Conservation (phyloP, 73 alveolate genomes). For the Paramecium tetraurelia region DNA sequence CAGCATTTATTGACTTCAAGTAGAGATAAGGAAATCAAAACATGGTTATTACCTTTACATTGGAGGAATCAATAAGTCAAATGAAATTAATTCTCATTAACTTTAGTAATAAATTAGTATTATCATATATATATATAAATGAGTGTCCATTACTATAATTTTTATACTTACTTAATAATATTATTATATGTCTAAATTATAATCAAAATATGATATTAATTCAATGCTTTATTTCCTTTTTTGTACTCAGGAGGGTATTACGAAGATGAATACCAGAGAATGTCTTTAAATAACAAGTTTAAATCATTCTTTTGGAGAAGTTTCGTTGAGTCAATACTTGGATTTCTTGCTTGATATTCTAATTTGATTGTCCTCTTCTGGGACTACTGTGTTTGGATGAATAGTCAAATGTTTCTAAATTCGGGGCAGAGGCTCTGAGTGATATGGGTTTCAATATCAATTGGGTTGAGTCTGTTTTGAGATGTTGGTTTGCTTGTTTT, state of each 20-base stretch:
- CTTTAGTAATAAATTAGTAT: not conserved
- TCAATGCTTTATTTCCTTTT: not conserved
- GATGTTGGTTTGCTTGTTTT: not conserved
- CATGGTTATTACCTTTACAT: not conserved
- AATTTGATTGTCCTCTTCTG: not conserved
- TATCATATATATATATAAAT: no score
- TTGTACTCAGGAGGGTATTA: not conserved
- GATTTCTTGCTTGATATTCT: not conserved
- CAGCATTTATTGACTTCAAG: slow-evolving; percentile 32
- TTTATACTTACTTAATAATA: not conserved
- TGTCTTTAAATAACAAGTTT: not conserved
- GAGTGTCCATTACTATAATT: no score
- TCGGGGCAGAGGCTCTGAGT: not conserved
- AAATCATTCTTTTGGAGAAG: not conserved
- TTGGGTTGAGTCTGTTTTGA: not conserved
- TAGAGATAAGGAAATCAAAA: slow-evolving; percentile 51
- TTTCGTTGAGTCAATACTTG: not conserved
- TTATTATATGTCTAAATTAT: not conserved
- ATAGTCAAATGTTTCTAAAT: not conserved
- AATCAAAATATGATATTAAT: not conserved
- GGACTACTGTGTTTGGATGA: not conserved
- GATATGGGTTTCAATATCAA: not conserved
- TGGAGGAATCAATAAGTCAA: not conserved
- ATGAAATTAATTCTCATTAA: not conserved
- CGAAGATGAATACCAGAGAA: not conserved